Evolutionary conservation across 2,329 filamentous ascomycete species (phyloP).

Genomic region (Ceratocystis colombiana): DNA sequence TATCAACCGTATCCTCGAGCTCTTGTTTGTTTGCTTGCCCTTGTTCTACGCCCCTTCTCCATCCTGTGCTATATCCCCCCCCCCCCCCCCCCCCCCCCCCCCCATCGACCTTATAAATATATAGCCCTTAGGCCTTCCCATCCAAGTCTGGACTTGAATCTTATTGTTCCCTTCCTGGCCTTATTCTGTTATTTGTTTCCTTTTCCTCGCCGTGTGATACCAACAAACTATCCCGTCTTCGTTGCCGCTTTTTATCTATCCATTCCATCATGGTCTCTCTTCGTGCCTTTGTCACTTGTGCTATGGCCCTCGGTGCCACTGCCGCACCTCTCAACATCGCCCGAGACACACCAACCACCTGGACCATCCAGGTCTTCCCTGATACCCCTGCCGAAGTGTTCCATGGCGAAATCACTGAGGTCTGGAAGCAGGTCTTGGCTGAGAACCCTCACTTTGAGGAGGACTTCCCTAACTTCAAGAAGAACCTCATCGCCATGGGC

Average conservation of each 20-base stretch:
- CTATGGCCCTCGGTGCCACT: conserved; percentile 23
- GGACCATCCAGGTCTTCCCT: conserved; percentile 20
- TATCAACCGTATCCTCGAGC: conserved; percentile 9
- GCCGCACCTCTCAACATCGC: conserved; percentile 14
- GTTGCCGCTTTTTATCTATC: neutral
- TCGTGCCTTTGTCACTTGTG: conserved; percentile 14
- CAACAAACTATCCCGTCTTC: neutral
- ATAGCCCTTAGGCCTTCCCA: neutral
- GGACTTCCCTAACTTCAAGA: conserved; percentile 24
- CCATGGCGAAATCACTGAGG: conserved; percentile 15
- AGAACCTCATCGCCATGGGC: conserved; percentile 21
- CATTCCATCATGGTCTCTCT: conserved; percentile 27
- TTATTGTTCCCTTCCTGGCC: neutral
- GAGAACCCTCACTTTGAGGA: conserved; percentile 20
- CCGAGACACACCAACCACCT: conserved; percentile 15
- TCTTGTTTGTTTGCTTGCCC: neutral
- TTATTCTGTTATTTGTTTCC: neutral
- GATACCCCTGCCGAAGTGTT: conserved; percentile 13
- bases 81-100: too few relatives aligned
- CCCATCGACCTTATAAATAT: neutral
- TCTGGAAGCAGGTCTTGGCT: conserved; percentile 18
- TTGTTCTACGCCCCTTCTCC: neutral
- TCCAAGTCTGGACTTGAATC: neutral
- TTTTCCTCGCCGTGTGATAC: neutral
- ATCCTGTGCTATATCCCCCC: neutral